Evolutionary conservation across 257 asterid species (phyloP).

Genomic region (Salvia hispanica): DNA sequence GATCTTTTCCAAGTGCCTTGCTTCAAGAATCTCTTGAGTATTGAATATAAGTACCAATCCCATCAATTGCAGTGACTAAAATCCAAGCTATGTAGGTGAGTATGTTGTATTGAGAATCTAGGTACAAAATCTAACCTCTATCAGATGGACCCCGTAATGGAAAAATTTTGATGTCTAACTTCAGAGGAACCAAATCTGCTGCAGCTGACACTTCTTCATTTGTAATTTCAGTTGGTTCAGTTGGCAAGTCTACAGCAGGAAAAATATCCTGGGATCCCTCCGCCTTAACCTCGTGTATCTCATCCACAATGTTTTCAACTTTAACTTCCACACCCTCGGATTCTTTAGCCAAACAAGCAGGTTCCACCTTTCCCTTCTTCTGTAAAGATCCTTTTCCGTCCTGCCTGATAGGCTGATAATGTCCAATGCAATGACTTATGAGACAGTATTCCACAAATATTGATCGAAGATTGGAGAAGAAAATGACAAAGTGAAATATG

Average conservation of each 20-base stretch:
- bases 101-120: slow-evolving; percentile 1
- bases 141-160: slow-evolving; percentile 30
- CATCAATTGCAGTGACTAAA: too few species aligned
- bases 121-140: slow-evolving; percentile 45
- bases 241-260: slow-evolving; percentile 29
- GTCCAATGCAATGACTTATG: slow-evolving; percentile 6
- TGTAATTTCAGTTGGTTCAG: slow-evolving; percentile 36
- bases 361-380: slow-evolving; percentile 49
- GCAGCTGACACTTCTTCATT: slow-evolving; percentile 26
- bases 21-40: background rate
- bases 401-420: slow-evolving; percentile 44
- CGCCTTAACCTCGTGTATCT: slow-evolving; percentile 30
- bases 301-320: slow-evolving; percentile 34
- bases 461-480: background rate
- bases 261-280: slow-evolving; percentile 42
- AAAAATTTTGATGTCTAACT: slow-evolving; percentile 31
- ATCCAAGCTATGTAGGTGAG: background rate
- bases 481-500: background rate
- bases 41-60: slow-evolving; percentile 3
- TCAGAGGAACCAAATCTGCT: slow-evolving; percentile 37
- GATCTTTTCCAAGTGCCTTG: background rate
- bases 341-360: slow-evolving; percentile 42
- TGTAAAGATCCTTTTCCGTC: slow-evolving; percentile 41
- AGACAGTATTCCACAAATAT: slow-evolving; percentile 20
- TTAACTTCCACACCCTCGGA: slow-evolving; percentile 39